Evolutionary conservation across 768 basidiomycete genomes (phyloP), one percentile per base, ranked within the genome.

Genomic region (Mycena indigotica): DNA sequence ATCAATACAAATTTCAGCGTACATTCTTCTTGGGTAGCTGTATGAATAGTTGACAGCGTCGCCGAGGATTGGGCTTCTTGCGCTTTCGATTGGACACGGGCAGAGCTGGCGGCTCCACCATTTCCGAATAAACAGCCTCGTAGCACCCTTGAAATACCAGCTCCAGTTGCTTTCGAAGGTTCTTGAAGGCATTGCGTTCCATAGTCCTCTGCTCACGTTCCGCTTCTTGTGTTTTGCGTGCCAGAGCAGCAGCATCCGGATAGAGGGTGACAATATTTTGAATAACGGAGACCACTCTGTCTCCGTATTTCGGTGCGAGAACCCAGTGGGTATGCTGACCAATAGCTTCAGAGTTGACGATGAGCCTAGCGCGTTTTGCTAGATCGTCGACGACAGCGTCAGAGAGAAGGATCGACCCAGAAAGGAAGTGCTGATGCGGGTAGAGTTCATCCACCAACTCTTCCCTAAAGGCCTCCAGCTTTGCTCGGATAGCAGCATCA

Each of bases 131-230:
- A 3, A 60, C 58, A 0, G 58, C 58, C 0, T 51, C 19, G 17
- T 51, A 54, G 38, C 60, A 61, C 2, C 35, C 60, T 6, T 61
- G 51, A 16, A 56, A 56, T 2, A 61, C 55, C 2, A 25, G 12
- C 8, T 28, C n/a, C 3, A 61, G 45, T 1, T 50, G 50, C 6
- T 5, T 1, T 1, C 51, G 60, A 1, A 52, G 29, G 10, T 56
- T 55, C 23, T 61, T 56, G n/a, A 21, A 13, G 15, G 55, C 55
- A 1, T 44, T 46, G 1, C 40, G 48, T 23, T 53, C 46, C 1
- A 61, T 38, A 3, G 16, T 38, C 29, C 30, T 29, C 17, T 35
- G 32, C 17, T 35, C 32, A 35, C 23, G 2, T 28, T 30, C 39
- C 54, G 52, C 21, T 40, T 23, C 29, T 50, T 28, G 8, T 48